Base-by-base conservation (phyloP, 2,329 filamentous ascomycete genomes). In the Zymoseptoria ardabiliae region DNA sequence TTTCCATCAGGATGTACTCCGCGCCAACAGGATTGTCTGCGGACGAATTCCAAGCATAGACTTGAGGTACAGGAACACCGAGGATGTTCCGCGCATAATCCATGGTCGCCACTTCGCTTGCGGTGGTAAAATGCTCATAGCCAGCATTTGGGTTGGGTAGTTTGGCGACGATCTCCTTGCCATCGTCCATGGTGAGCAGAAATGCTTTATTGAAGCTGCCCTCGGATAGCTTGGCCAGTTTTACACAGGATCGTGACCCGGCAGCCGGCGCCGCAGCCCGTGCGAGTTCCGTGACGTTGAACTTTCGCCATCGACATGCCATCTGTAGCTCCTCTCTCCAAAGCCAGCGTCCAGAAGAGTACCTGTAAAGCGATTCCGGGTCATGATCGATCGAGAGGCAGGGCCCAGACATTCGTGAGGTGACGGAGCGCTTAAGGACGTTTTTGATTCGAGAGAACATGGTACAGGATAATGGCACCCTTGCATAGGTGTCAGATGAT, bases 131-230 rank as follows among this genome's bases (percentile, higher is more conserved):
- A 60, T 72, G 71, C 45, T 68, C 60, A 28, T 62, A 25, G 3
- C 73, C 73, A 59, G 71, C 70, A 63, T 73, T 74, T n/a, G 72
- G 72, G 61, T 73, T 73, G 2, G 72, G 73, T 17, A 76, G 58
- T 65, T 72, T 75, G 8, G 71, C 74, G 21, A 75, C 65, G 5
- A 74, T 67, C 61, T 72, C 58, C 54, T 63, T 63, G 13, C 71
- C 69, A 61, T 75, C 62, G 48, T 75, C 69, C 71, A 75, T 74
- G 1, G 69, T 70, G 23, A 75, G 55, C 25, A 75, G 62, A 35
- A 73, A 65, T 10, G 57, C 65, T 61, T 72, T 74, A 61, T 71
- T 77, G 65, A 66, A 72, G 61, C 68, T 69, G 28, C 73, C 73
- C 50, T 74, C 73, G 10, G 68, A 62, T 28, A 65, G 65, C 53